Conservation (phyloP, 768 basidiomycete genomes). For the Suillus subaureus region DNA sequence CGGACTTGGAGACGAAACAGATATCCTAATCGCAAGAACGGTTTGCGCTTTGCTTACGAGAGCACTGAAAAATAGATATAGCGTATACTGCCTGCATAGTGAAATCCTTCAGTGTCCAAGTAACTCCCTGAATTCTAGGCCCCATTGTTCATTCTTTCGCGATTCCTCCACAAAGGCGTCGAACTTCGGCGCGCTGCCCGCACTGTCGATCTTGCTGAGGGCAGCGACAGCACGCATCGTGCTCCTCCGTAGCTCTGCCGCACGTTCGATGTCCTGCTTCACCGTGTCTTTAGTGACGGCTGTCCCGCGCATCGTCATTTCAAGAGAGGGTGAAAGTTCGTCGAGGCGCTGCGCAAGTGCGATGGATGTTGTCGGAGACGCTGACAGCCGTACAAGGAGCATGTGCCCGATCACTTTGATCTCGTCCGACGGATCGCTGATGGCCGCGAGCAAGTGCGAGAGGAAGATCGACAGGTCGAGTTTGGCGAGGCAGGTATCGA, state of each 20-base stretch:
- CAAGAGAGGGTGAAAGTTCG: constrained; percentile 80
- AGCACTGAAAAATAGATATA: neutral
- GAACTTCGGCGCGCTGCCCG: constrained; percentile 70
- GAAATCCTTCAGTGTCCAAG: constrained; percentile 25
- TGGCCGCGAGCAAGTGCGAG: constrained; percentile 75
- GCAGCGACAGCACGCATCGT: constrained; percentile 87
- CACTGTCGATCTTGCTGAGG: constrained; percentile 68
- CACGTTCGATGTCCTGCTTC: constrained; percentile 87
- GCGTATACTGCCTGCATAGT: neutral
- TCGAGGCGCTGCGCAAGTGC: constrained; percentile 73
- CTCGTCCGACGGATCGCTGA: constrained; percentile 90
- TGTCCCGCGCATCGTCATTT: constrained; percentile 88
- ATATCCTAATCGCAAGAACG: neutral
- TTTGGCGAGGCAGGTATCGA: constrained; percentile 88
- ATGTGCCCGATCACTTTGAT: constrained; percentile 97
- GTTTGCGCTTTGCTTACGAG: neutral
- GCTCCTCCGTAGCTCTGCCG: constrained; percentile 89
- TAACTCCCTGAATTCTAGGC: constrained; percentile 54
- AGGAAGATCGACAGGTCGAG: constrained; percentile 89
- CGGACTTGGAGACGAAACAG: neutral
- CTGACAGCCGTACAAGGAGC: constrained; percentile 89
- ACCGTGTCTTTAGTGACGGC: constrained; percentile 93
- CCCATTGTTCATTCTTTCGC: constrained; percentile 68
- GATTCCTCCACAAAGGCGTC: constrained; percentile 79
- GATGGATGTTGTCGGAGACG: constrained; percentile 82